Conservation (phyloP, 306 rosid genomes). For the Cucurbita argyrosperma region DNA sequence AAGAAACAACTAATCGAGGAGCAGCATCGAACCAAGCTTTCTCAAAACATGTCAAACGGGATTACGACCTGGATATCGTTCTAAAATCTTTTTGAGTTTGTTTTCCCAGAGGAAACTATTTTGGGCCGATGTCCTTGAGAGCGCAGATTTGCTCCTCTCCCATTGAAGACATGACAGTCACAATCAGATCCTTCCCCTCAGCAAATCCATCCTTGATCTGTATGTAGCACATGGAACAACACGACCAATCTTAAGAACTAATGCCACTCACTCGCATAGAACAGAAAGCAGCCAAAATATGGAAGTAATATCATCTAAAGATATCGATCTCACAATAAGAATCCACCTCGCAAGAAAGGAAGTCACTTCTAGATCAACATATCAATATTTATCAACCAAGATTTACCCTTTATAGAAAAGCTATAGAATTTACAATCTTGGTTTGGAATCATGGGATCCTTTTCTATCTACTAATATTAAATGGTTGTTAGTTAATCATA, state of each 20-base stretch:
- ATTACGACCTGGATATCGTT: neutral
- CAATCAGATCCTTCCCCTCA: constrained; percentile 84
- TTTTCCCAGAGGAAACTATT: constrained; percentile 24
- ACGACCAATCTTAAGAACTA: neutral
- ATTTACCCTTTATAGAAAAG: neutral
- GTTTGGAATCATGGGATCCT: neutral
- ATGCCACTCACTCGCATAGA: neutral
- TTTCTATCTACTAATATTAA: neutral
- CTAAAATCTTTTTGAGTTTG: constrained; percentile 8
- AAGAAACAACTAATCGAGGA: neutral
- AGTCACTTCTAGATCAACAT: neutral
- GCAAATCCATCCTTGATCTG: constrained; percentile 93
- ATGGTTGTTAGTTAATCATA: neutral
- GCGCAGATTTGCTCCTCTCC: constrained; percentile 96
- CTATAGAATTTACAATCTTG: neutral
- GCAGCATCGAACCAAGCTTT: neutral
- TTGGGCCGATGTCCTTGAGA: constrained; percentile 87
- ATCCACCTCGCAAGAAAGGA: neutral
- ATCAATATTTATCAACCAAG: neutral
- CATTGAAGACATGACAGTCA: constrained; percentile 91
- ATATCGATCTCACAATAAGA: neutral
- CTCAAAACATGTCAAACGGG: neutral
- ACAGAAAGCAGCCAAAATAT: neutral
- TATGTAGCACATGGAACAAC: constrained; percentile 1
- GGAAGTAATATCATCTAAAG: neutral